Conservation (phyloP, 2,329 filamentous ascomycete species). For the Sarocladium strictum region DNA sequence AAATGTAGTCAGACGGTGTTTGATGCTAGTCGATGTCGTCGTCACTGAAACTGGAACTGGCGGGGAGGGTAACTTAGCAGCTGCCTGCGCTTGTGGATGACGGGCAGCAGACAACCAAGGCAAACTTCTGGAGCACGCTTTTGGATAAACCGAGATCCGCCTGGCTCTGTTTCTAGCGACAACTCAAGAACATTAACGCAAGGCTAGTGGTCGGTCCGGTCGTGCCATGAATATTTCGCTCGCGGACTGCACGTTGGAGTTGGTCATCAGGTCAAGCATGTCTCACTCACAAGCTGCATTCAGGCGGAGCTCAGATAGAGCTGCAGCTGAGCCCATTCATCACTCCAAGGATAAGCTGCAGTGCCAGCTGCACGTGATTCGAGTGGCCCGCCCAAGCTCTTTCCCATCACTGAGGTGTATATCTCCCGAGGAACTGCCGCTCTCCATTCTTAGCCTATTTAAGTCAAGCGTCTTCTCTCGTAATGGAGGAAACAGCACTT, state of each 20-base stretch:
- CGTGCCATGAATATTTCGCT: no score
- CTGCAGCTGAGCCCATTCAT: neutral
- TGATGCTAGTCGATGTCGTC: neutral
- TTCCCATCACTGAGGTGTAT: neutral
- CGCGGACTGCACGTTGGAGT: no score
- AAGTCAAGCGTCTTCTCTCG: neutral
- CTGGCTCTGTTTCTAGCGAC: no score
- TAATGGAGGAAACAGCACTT: neutral
- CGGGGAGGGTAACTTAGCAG: neutral
- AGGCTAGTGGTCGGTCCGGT: no score
- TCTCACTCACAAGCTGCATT: constrained; percentile 5
- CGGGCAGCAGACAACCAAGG: neutral
- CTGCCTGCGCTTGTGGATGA: no score
- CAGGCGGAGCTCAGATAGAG: constrained; percentile 4
- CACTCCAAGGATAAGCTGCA: neutral
- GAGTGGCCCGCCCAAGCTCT: neutral
- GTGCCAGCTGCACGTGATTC: neutral
- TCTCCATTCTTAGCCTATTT: neutral
- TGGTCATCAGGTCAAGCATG: constrained; percentile 3
- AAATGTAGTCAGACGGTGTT: neutral
- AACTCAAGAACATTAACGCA: no score
- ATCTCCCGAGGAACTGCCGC: constrained; percentile 3
- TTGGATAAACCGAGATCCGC: no score
- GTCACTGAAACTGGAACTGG: neutral
- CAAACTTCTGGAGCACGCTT: no score